Evolutionary conservation across 2,329 filamentous ascomycete genomes (phyloP).

Genomic region (Penicillium concentricum): DNA sequence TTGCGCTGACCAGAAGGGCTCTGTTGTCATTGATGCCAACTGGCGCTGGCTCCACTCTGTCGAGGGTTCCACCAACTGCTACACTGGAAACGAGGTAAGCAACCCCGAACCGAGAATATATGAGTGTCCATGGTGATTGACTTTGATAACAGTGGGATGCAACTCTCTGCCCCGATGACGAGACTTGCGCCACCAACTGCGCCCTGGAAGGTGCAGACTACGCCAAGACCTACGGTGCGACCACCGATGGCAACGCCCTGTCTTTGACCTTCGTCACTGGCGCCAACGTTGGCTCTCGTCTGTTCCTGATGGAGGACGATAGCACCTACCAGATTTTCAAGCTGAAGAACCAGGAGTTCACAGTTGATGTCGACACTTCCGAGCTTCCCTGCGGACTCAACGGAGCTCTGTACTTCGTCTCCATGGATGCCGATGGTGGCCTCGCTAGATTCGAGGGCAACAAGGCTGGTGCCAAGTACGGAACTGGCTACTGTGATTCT

Average conservation of each 20-base stretch:
- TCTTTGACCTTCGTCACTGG: constrained; percentile 51
- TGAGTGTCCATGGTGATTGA: background rate
- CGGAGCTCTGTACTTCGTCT: constrained; percentile 66
- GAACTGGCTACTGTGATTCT: constrained; percentile 64
- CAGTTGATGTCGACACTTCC: constrained; percentile 70
- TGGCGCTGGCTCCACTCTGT: constrained; percentile 59
- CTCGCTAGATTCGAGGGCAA: constrained; percentile 51
- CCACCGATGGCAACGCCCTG: constrained; percentile 50
- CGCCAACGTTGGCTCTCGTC: constrained; percentile 51
- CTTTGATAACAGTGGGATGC: constrained; percentile 40
- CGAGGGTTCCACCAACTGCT: constrained; percentile 56
- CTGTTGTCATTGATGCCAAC: constrained; percentile 58
- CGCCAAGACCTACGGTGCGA: constrained; percentile 52
- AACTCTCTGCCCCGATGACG: constrained; percentile 49
- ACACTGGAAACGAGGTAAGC: constrained; percentile 49
- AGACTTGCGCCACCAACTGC: constrained; percentile 56
- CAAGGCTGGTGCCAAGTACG: constrained; percentile 59
- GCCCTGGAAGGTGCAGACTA: constrained; percentile 59
- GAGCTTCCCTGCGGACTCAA: constrained; percentile 68
- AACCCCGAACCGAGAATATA: background rate
- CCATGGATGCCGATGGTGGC: constrained; percentile 63
- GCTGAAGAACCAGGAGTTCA: constrained; percentile 67
- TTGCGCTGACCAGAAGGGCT: constrained; percentile 54
- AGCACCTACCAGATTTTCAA: constrained; percentile 65
- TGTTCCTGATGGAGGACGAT: constrained; percentile 64